Percentiles rank a stretch among this genome's conserved stretches.
Conservation (phyloP, 1,284 basidiomycete species). For the Ganoderma lingzhi region DNA sequence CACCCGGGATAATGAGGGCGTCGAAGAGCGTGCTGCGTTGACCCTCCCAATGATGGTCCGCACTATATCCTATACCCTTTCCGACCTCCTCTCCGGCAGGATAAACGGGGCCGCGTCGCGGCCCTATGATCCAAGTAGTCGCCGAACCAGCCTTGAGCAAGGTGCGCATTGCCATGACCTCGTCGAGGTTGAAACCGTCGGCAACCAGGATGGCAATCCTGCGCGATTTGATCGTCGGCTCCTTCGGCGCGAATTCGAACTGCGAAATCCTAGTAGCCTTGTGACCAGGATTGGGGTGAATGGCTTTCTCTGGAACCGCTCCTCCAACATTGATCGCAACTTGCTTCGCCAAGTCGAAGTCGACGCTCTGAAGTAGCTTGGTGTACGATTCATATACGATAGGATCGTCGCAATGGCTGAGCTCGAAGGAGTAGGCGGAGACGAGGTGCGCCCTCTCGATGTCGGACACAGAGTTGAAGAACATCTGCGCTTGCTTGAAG, state of each 20-base stretch:
- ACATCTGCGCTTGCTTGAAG: slow-evolving; percentile 75
- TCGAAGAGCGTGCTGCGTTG: slow-evolving; percentile 85
- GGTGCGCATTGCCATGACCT: slow-evolving; percentile 64
- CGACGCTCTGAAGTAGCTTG: slow-evolving; percentile 71
- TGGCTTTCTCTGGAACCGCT: slow-evolving; percentile 56
- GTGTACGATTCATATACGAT: slow-evolving; percentile 74
- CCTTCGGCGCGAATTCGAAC: slow-evolving; percentile 61
- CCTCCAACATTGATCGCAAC: slow-evolving; percentile 74
- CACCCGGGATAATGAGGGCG: slow-evolving; percentile 77
- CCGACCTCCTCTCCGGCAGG: slow-evolving; percentile 48
- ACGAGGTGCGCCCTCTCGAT: slow-evolving; percentile 76
- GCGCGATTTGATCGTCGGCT: slow-evolving; percentile 71
- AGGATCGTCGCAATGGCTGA: slow-evolving; percentile 81
- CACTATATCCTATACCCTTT: slow-evolving; percentile 47
- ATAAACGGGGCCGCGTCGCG: slow-evolving; percentile 67
- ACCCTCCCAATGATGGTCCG: slow-evolving; percentile 79
- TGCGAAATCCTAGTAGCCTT: slow-evolving; percentile 67
- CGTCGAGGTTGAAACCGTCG: slow-evolving; percentile 73
- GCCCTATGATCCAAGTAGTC: slow-evolving; percentile 73
- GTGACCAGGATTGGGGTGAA: slow-evolving; percentile 63
- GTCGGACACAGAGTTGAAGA: slow-evolving; percentile 78
- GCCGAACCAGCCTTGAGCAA: slow-evolving; percentile 61
- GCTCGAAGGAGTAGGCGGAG: slow-evolving; percentile 77
- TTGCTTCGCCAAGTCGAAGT: slow-evolving; percentile 70
- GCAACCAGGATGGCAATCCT: slow-evolving; percentile 79